Conservation (phyloP, 768 basidiomycete species). For the Kwoniella sp. region DNA sequence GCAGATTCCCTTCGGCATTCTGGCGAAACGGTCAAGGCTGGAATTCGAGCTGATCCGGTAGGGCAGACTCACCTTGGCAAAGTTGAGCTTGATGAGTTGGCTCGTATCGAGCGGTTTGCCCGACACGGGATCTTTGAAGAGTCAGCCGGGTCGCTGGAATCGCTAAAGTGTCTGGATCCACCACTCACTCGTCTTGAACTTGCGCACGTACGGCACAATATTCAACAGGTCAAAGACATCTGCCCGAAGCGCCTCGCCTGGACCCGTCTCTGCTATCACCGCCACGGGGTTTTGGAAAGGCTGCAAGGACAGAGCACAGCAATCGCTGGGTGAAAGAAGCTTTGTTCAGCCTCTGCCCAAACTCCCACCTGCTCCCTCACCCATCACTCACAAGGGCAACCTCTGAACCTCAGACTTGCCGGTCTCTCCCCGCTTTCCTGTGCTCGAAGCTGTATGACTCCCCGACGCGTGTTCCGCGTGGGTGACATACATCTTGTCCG, state of each 20-base stretch:
- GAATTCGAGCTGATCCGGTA: background rate
- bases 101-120: slow-evolving; percentile 50
- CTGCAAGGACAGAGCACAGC: slow-evolving; percentile 84
- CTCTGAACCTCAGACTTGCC: slow-evolving; percentile 45
- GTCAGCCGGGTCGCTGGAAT: background rate
- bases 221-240: slow-evolving; percentile 82
- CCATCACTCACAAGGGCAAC: slow-evolving; percentile 44
- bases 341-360: background rate
- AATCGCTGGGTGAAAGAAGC: slow-evolving; percentile 57
- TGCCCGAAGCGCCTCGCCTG: slow-evolving; percentile 62
- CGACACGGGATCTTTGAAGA: slow-evolving; percentile 51
- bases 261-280: slow-evolving; percentile 50
- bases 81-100: slow-evolving; percentile 53
- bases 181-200: slow-evolving; percentile 49
- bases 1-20: slow-evolving; percentile 77
- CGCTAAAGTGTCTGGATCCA: background rate
- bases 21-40: slow-evolving; percentile 56
- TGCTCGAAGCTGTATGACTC: slow-evolving; percentile 39
- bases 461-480: slow-evolving; percentile 49
- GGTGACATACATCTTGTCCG: slow-evolving; percentile 50
- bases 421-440: slow-evolving; percentile 37
- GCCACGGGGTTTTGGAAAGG: slow-evolving; percentile 87
- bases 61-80: slow-evolving; percentile 55
- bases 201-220: slow-evolving; percentile 88
- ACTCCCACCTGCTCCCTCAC: too few species aligned